phyloP scores from a whole-genome alignment of 2,329 filamentous ascomycete genomes.

The Phoma herbarum region DNA sequence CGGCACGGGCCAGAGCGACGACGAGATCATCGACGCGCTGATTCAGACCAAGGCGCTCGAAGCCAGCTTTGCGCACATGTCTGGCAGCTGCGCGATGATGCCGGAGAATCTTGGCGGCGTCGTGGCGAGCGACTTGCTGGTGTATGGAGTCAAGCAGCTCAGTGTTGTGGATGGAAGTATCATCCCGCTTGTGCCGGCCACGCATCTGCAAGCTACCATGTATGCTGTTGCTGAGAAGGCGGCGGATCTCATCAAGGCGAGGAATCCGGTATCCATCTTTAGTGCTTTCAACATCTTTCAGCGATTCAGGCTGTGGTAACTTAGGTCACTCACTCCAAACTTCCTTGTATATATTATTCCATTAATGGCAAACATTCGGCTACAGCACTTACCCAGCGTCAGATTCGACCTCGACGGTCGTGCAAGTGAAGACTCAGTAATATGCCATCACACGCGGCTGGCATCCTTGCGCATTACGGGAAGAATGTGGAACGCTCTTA shows the following conservation, averaged over 20 bases:
- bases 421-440: too few relatives aligned
- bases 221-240: conserved; percentile 47
- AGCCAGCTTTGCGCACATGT: conserved; percentile 40
- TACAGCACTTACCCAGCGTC: too few relatives aligned
- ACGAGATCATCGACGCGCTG: conserved; percentile 34
- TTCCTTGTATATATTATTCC: conserved; percentile 18
- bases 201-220: conserved; percentile 43
- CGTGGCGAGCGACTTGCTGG: conserved; percentile 32
- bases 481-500: too few relatives aligned
- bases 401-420: too few relatives aligned
- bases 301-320: neutral
- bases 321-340: too few relatives aligned
- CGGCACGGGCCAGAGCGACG: conserved; percentile 36
- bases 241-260: conserved; percentile 44
- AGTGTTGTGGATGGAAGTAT: conserved; percentile 47
- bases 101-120: conserved; percentile 39
- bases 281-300: neutral
- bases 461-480: too few relatives aligned
- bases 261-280: conserved; percentile 2
- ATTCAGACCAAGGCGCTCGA: conserved; percentile 25
- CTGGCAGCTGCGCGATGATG: conserved; percentile 43
- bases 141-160: conserved; percentile 38
- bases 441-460: too few relatives aligned
- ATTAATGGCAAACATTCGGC: too few relatives aligned
- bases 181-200: conserved; percentile 40